A percentile compares a stretch with the other conserved stretches of the same genome.
Evolutionary conservation across 148 eudicot species (phyloP).

Genomic region (Euryodendron excelsum): DNA sequence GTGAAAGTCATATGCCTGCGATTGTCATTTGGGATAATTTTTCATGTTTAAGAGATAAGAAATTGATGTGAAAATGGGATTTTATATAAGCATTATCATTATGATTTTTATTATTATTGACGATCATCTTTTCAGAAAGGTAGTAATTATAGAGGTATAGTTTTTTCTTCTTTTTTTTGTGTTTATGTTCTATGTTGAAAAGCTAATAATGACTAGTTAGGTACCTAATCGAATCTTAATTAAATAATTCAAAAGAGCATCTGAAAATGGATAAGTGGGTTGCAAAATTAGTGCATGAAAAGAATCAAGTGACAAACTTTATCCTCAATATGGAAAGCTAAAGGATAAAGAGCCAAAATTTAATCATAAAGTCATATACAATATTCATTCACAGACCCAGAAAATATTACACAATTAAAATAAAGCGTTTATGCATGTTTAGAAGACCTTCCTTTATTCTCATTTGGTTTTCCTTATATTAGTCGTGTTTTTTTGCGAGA

Average conservation of each 20-base stretch:
- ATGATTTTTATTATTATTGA: too few species aligned
- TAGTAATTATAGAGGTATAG: background rate
- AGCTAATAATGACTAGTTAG: conserved; percentile 3
- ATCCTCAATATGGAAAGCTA: background rate
- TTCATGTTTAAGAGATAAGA: too few species aligned
- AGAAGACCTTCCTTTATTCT: background rate
- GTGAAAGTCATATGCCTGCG: too few species aligned
- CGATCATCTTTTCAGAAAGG: background rate
- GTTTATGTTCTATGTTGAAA: background rate
- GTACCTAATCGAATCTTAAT: conserved; percentile 10
- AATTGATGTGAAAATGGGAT: too few species aligned
- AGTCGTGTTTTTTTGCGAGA: too few species aligned
- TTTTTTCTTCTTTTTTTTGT: background rate
- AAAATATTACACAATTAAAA: background rate
- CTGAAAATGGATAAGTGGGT: conserved; percentile 5
- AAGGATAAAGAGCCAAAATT: background rate
- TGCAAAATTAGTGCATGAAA: background rate
- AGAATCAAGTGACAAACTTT: background rate
- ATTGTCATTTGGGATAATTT: background rate
- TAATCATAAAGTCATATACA: background rate
- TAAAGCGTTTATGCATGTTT: background rate
- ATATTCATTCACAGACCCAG: background rate
- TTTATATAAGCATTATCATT: too few species aligned
- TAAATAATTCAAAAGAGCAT: conserved; percentile 9
- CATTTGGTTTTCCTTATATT: background rate